phyloP scores from a whole-genome alignment of 306 rosid species.

The Myrica gale region DNA sequence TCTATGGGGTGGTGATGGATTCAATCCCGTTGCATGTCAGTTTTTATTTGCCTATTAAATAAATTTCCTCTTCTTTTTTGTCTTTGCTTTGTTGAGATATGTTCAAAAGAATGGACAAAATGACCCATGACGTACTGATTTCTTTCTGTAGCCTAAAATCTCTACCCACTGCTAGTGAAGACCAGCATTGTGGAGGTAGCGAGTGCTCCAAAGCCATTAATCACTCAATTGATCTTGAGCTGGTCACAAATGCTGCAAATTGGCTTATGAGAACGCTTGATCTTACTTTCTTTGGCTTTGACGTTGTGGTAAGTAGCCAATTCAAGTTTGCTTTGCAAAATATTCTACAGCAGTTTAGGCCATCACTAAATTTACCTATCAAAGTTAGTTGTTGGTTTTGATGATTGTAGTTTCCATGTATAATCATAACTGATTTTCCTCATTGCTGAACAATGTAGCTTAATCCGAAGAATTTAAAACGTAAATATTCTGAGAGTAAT shows the following conservation, averaged over 20 bases:
- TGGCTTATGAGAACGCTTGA: conserved; percentile 65
- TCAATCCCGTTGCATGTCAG: not conserved
- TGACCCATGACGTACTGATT: not conserved
- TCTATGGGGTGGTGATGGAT: not conserved
- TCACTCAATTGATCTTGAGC: conserved; percentile 48
- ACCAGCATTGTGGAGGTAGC: conserved; percentile 25
- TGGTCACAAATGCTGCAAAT: conserved; percentile 62
- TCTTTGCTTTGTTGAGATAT: not conserved
- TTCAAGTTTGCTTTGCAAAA: not conserved
- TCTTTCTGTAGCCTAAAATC: conserved; percentile 56
- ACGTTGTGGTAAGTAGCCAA: conserved; percentile 61
- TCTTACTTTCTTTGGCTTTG: conserved; percentile 81
- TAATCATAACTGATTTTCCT: not conserved
- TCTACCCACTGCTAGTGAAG: conserved; percentile 48
- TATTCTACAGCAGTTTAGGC: not conserved
- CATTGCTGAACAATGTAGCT: not conserved
- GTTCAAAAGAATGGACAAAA: not conserved
- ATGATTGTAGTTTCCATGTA: not conserved
- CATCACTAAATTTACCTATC: not conserved
- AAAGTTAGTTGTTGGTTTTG: not conserved
- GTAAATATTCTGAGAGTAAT: not conserved
- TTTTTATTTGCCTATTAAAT: not conserved
- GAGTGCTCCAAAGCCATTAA: conserved; percentile 24
- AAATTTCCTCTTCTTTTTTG: not conserved
- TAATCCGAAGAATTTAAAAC: not conserved